A percentile compares a stretch with the other conserved stretches of the same genome.
Evolutionary conservation across 176 grass and related monocot genomes (phyloP).

Genomic region (Sorghum bicolor): Sorghum_bicolor_NCBIv3 NC_012871.2:73922001-73922500

Average conservation of each 20-base stretch:
- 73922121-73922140: not conserved
- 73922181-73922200: not conserved
- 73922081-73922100: conserved; percentile 76
- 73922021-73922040: conserved; percentile 75
- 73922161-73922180: not conserved
- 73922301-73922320: not conserved
- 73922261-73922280: not conserved
- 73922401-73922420: conserved; percentile 80
- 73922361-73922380: conserved; percentile 12
- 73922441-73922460: conserved; percentile 80
- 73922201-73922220: not conserved
- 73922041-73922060: conserved; percentile 87
- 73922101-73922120: conserved; percentile 76
- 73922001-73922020: not conserved
- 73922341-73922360: conserved; percentile 8
- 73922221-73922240: not conserved
- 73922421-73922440: conserved; percentile 75
- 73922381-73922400: conserved; percentile 71
- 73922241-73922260: not conserved
- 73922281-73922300: not conserved
- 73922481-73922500: conserved; percentile 80
- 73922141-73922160: conserved; percentile 1
- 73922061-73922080: conserved; percentile 80
- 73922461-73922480: conserved; percentile 77
- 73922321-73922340: conserved; percentile 7